Base-by-base conservation (phyloP, 1,139 yeast species). In the Taphrina sp. region DNA sequence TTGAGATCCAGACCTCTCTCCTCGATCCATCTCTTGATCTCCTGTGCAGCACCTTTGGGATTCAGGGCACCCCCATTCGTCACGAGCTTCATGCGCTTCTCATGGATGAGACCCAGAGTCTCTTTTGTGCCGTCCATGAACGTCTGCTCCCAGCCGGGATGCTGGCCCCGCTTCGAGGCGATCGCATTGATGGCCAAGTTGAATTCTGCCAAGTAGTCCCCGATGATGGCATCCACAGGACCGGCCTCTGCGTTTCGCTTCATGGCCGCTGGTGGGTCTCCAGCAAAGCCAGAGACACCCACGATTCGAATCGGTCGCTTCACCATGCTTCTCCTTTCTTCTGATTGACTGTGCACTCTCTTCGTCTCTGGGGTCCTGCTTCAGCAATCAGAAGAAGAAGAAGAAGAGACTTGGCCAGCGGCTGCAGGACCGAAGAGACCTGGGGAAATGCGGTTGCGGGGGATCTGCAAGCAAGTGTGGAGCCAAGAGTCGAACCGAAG, bases 161-260 rank as follows among this genome's bases (percentile, higher is more conserved):
- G 62, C 33, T 53, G 49, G 7, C 63, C 64, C 10, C 20, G 42
- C 10, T 59, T 37, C 35, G 60, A 60, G 3, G 56, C 62, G 37
- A 56, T 43, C 8, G 65, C 51, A 42, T 63, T 63, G 46, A 58
- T 55, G 14, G 65, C 47, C 17, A 63, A 26, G 45, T 63, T 63
- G 62, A 63, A 60, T 43, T 63, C 65, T 14, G 65, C 63, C 33
- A 63, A 56, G 42, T 59, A 63, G 54, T 63, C 65, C 2, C 65
- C 65, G 23, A 59, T 61, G 14, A 63, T 59, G 12, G 66, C 66
- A 41, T 63, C 65, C 23, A 64, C 58, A 23, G 59, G 62, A 28
- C 47, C 60, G 17, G 46, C 53, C 23, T 52, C 60, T 3, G 58
- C 47, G 51, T 57, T 58, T 20, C 46, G 54, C 14, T 31, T 31